phyloP scores from a whole-genome alignment of 208 protist genomes.

The Angomonas ambiguus region DNA sequence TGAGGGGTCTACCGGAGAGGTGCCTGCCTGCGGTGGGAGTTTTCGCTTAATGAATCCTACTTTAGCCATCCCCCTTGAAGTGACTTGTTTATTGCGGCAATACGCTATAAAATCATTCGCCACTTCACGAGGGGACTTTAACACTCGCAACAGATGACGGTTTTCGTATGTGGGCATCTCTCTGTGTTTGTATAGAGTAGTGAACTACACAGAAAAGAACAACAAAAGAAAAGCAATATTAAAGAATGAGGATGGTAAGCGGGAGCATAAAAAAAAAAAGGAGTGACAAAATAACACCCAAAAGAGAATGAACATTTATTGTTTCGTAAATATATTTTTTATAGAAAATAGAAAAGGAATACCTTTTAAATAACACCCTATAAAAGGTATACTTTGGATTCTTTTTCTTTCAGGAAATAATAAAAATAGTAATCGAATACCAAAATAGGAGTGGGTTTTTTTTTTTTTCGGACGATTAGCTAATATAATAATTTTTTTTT shows the following conservation, averaged over 20 bases:
- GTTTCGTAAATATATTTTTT: background rate
- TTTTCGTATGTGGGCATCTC: conserved; percentile 61
- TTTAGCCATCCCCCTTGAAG: conserved; percentile 54
- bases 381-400: background rate
- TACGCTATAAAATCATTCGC: conserved; percentile 57
- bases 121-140: conserved; percentile 35
- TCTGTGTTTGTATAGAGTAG: background rate
- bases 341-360: no score
- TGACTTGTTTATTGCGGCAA: conserved; percentile 50
- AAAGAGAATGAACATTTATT: background rate
- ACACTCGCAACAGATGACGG: conserved; percentile 53
- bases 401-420: background rate
- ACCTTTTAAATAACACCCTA: background rate
- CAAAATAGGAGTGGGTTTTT: background rate
- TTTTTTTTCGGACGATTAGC: background rate
- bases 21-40: background rate
- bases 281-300: background rate
- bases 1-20: background rate
- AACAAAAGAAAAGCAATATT: background rate
- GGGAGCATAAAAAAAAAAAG: conserved; percentile 1
- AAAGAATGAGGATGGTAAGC: background rate
- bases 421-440: background rate
- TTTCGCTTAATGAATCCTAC: conserved; percentile 44
- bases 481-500: conserved; percentile 1
- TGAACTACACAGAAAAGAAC: background rate